These are phyloP conservation scores for Pseudogymnoascus sp. DNA, from an alignment of 2,329 filamentous ascomycete genomes.

Conservation along the genomic window DNA sequence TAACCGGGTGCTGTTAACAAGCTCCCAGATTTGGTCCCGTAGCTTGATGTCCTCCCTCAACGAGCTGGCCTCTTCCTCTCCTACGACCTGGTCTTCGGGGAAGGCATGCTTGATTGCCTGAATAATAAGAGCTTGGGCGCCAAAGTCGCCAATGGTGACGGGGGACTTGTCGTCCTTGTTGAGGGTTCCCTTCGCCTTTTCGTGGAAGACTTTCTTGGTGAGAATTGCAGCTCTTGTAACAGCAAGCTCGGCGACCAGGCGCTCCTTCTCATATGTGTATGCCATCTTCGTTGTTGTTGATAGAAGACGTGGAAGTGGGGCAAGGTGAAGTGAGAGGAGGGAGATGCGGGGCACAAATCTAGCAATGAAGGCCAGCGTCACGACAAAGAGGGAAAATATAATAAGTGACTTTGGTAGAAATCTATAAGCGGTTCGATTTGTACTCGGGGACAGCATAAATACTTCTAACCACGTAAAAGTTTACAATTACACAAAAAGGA, in stretches of 20 bases:
- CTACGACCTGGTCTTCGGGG: conserved; percentile 83
- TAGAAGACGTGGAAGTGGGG: conserved; percentile 16
- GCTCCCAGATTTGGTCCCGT: conserved; percentile 72
- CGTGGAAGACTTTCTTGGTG: conserved; percentile 72
- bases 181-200: conserved; percentile 89
- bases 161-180: conserved; percentile 94
- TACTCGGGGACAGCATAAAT: neutral
- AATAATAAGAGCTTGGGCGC: conserved; percentile 94
- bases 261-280: conserved; percentile 61
- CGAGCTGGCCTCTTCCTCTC: conserved; percentile 84
- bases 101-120: conserved; percentile 83
- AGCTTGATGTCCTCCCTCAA: conserved; percentile 66
- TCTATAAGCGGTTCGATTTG: neutral
- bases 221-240: conserved; percentile 76
- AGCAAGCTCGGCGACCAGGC: conserved; percentile 76
- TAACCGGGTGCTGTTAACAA: conserved; percentile 68
- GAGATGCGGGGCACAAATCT: conserved; percentile 25
- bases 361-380: conserved; percentile 25
- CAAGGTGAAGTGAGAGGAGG: conserved; percentile 25
- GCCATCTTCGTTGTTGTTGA: conserved; percentile 29
- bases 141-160: conserved; percentile 96
- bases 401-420: conserved; percentile 16
- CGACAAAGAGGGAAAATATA: conserved; percentile 21
- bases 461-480: neutral
- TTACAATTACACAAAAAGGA: neutral